Percentiles rank a stretch among this genome's conserved stretches.
phyloP scores from a whole-genome alignment of 208 protist species.

The Trypanosoma platydactyli region DNA sequence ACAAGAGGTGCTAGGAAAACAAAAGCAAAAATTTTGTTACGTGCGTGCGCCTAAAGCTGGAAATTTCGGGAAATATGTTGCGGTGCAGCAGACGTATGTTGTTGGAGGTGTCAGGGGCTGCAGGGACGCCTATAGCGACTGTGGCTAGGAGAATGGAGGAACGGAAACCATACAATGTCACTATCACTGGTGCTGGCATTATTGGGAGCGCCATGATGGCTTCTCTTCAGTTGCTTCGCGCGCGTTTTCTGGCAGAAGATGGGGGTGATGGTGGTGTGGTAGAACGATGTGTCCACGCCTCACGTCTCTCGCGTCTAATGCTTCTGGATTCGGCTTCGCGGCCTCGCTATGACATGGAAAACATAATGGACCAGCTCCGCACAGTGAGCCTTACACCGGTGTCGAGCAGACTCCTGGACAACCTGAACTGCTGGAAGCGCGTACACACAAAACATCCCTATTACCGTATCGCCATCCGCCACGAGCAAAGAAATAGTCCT shows the following conservation, averaged over 20 bases:
- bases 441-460: slow-evolving; percentile 83
- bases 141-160: neutral
- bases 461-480: slow-evolving; percentile 84
- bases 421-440: slow-evolving; percentile 60
- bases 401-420: slow-evolving; percentile 80
- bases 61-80: neutral
- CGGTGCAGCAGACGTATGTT: too few relatives aligned
- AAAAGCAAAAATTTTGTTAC: neutral
- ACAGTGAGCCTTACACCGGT: slow-evolving; percentile 84
- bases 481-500: slow-evolving; percentile 79
- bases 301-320: slow-evolving; percentile 51
- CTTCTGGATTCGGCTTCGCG: slow-evolving; percentile 56
- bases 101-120: too few relatives aligned
- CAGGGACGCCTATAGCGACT: too few relatives aligned
- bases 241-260: slow-evolving; percentile 31
- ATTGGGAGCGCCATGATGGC: slow-evolving; percentile 75
- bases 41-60: neutral
- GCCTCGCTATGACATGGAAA: slow-evolving; percentile 50
- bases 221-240: slow-evolving; percentile 66
- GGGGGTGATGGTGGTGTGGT: neutral
- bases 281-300: slow-evolving; percentile 6
- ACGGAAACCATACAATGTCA: slow-evolving; percentile 39
- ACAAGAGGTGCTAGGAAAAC: neutral
- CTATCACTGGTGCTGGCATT: slow-evolving; percentile 80
- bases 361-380: slow-evolving; percentile 73